Percentiles rank a stretch among this genome's conserved stretches.
These are phyloP conservation scores for Russula virescens DNA, from an alignment of 768 basidiomycete species.

Conservation along the genomic window DNA sequence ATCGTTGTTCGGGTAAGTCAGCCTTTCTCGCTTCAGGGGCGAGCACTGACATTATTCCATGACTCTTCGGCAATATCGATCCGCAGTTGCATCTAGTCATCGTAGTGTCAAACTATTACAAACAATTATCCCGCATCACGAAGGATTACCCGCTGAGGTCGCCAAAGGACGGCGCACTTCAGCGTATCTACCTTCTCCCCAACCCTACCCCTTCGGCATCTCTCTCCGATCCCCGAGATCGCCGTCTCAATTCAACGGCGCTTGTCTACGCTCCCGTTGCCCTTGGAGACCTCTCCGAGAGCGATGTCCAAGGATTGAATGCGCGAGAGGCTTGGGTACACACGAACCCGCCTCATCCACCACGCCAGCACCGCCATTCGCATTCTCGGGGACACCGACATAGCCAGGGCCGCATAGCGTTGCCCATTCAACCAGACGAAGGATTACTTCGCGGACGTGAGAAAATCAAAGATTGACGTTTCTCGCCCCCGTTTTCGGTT, in stretches of 20 bases:
- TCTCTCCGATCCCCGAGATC: slow-evolving; percentile 2
- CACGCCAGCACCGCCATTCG: slow-evolving; percentile 28
- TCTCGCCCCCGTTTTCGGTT: not conserved
- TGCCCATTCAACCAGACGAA: slow-evolving; percentile 43
- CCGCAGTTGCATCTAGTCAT: slow-evolving; percentile 69
- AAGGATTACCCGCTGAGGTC: slow-evolving; percentile 22
- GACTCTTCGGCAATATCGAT: not conserved
- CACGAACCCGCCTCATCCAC: slow-evolving; percentile 20
- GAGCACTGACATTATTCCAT: not conserved
- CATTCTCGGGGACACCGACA: slow-evolving; percentile 24
- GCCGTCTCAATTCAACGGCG: slow-evolving; percentile 1
- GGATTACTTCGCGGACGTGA: slow-evolving; percentile 37
- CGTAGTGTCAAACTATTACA: slow-evolving; percentile 61
- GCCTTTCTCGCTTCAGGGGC: slow-evolving; percentile 28
- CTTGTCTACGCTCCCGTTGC: slow-evolving; percentile 72
- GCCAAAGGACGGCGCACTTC: slow-evolving; percentile 34
- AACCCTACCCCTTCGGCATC: slow-evolving; percentile 31
- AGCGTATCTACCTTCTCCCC: slow-evolving; percentile 63
- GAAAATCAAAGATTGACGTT: slow-evolving; percentile 21
- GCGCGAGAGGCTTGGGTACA: slow-evolving; percentile 65
- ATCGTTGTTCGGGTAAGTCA: slow-evolving; percentile 61
- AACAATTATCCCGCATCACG: slow-evolving; percentile 45
- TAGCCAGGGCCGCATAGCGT: slow-evolving; percentile 25
- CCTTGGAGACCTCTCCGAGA: slow-evolving; percentile 46
- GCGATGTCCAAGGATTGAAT: slow-evolving; percentile 45